Evolutionary conservation across 2,329 filamentous ascomycete species (phyloP).

Genomic region (Pyrenochaeta sp.): DNA sequence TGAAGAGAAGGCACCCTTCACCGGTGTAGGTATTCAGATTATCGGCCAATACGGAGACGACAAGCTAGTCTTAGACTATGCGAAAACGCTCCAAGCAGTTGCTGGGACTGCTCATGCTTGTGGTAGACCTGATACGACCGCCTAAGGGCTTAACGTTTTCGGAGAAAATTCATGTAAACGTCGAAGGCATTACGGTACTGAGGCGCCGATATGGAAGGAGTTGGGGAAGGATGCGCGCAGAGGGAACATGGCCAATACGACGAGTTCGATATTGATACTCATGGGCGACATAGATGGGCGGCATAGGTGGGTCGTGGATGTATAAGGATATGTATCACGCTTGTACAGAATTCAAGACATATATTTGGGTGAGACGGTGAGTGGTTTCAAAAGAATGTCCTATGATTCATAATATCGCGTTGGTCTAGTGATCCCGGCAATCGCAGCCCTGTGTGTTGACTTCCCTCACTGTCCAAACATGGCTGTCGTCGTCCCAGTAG

Average conservation of each 20-base stretch:
- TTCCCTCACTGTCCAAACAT: not conserved
- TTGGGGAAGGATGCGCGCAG: not conserved
- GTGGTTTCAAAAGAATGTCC: conserved; percentile 1
- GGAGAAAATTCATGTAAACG: not conserved
- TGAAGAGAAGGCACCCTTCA: conserved; percentile 24
- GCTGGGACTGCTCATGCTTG: conserved; percentile 8
- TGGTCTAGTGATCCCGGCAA: not conserved
- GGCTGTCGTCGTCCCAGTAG: not conserved
- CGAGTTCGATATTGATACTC: not conserved
- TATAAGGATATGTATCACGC: not conserved
- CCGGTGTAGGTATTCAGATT: conserved; percentile 72
- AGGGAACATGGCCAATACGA: not conserved
- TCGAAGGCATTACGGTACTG: not conserved
- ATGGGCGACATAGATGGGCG: not conserved
- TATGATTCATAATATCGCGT: conserved; percentile 1
- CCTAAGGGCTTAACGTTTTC: conserved; percentile 19
- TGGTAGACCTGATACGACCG: conserved; percentile 13
- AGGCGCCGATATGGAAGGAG: not conserved
- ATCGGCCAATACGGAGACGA: conserved; percentile 87
- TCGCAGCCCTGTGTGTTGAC: not conserved
- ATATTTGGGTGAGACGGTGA: not conserved
- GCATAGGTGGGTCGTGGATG: not conserved
- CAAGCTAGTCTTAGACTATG: conserved; percentile 67
- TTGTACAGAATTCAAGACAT: not conserved
- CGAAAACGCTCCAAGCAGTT: conserved; percentile 47